Base-by-base conservation (phyloP, 345 rosid genomes). In the Schrenkiella parvula region DNA sequence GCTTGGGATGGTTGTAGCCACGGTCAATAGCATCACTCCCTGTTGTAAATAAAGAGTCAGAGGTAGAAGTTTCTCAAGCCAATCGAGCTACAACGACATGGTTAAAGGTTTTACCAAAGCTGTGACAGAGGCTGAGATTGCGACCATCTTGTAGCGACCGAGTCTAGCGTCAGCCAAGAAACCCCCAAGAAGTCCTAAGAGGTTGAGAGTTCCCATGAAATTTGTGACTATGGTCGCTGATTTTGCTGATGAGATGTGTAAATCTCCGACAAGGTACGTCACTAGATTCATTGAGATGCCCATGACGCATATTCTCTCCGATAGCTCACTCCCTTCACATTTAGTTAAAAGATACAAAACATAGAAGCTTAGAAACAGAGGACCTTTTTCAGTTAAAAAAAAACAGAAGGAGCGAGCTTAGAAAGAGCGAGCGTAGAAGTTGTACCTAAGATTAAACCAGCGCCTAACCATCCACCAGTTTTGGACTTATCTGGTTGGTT, bases 111-210 rank as follows among this genome's bases (percentile, higher is more conserved):
- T 79, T 66, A 90, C 97, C 86, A 89, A 23, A 58, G 97, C 89
- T 26, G 95, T 80, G 43, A 93, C 68, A 46, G 83, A 68, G 58
- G 90, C 84, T 60, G 82, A 86, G 71, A 89, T 80, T 55, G 89
- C 84, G 26, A 93, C 92, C 17, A 90, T 86, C 71, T 77, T 63
- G 85, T 88, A 93, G 8, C 97, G 88, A 48, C 97, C 96, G 6
- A 93, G 88, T 64, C 82, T 89, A 28, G 98, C 95, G 52, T 93
- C 98, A 4, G 98, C 98, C 59, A 93, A 60, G 83, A 93, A 93
- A 17, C 98, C 98, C 35, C 96, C 92, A 0, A 91, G 87, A 37
- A 93, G 88, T 29, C 96, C 96, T 5, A 93, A 84, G 46, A 89
- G 87, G 68, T 88, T 87, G 68, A 89, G 96, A 32, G 97, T 85